A percentile compares a stretch with the other conserved stretches of the same genome.
phyloP scores from a whole-genome alignment of 1,284 basidiomycete genomes.

The Pyrrhoderma noxium region DNA sequence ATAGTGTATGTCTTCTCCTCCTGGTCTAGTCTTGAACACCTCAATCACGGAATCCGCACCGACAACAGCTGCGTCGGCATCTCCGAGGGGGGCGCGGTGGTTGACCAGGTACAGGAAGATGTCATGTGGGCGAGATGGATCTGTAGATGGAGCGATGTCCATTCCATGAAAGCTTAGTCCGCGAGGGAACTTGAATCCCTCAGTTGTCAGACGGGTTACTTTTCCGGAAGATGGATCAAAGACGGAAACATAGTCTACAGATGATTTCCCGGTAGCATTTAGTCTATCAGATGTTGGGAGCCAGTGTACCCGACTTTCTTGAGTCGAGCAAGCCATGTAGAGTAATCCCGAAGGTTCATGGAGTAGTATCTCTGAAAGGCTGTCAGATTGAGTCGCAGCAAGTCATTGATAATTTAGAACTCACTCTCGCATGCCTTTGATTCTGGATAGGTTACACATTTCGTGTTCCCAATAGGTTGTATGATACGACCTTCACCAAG shows the following conservation, averaged over 20 bases:
- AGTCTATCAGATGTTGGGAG: conserved; percentile 39
- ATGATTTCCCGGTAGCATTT: conserved; percentile 37
- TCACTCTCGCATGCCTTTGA: conserved; percentile 62
- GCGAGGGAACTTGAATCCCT: conserved; percentile 32
- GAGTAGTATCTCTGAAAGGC: conserved; percentile 42
- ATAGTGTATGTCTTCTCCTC: conserved; percentile 41
- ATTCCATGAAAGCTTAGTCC: conserved; percentile 63
- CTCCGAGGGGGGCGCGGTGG: conserved; percentile 43
- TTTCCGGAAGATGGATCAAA: conserved; percentile 44
- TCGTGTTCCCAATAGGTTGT: conserved; percentile 36
- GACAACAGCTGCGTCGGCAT: conserved; percentile 30
- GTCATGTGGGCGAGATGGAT: conserved; percentile 34
- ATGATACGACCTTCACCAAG: conserved; percentile 40
- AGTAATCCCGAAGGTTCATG: conserved; percentile 50
- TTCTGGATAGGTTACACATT: conserved; percentile 43
- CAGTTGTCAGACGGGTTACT: conserved; percentile 41
- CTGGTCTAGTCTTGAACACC: conserved; percentile 52
- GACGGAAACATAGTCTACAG: conserved; percentile 54
- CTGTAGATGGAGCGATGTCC: conserved; percentile 54
- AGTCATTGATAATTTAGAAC: conserved; percentile 18
- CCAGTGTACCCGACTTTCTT: conserved; percentile 46
- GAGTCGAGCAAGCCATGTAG: conserved; percentile 67
- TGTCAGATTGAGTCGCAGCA: not conserved
- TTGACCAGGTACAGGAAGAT: conserved; percentile 65
- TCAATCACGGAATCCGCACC: conserved; percentile 71